Conservation (phyloP, 129 eudicot genomes). For the Chrysanthemum lavandulifolium region DNA sequence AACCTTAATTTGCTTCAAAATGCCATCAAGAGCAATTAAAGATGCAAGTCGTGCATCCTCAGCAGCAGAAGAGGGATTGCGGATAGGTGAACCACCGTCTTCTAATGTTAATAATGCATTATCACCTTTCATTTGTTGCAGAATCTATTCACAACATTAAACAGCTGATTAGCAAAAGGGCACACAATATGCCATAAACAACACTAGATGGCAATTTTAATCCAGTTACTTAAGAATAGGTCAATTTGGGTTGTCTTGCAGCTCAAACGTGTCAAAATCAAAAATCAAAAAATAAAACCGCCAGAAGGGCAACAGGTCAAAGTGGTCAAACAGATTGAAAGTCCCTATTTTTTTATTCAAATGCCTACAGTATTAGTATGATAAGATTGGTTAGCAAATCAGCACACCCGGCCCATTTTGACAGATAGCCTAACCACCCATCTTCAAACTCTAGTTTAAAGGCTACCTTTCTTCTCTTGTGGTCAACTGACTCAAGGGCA, state of each 20-base stretch:
- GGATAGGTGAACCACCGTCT: slow-evolving; percentile 77
- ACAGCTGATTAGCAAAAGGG: slow-evolving; percentile 8
- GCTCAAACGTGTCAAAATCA: too few relatives aligned
- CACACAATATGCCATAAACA: neutral
- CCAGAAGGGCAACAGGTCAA: too few relatives aligned
- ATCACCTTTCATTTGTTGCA: slow-evolving; percentile 95
- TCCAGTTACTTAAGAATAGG: too few relatives aligned
- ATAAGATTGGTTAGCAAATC: too few relatives aligned
- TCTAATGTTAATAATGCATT: slow-evolving; percentile 61
- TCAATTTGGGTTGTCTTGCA: too few relatives aligned
- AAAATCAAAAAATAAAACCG: too few relatives aligned
- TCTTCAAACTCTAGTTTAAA: neutral
- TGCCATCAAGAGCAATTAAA: slow-evolving; percentile 87
- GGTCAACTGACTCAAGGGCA: slow-evolving; percentile 96
- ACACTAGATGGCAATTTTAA: neutral
- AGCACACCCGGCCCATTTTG: too few relatives aligned
- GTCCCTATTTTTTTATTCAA: too few relatives aligned
- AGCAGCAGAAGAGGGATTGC: slow-evolving; percentile 98
- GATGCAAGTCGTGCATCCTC: slow-evolving; percentile 99
- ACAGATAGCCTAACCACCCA: too few relatives aligned
- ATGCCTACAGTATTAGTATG: too few relatives aligned
- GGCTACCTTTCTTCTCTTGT: slow-evolving; percentile 93
- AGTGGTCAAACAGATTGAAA: too few relatives aligned
- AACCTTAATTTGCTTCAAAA: slow-evolving; percentile 92
- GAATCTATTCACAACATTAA: slow-evolving; percentile 45